phyloP scores from a whole-genome alignment of 2,329 filamentous ascomycete genomes.

The Gaeumannomyces tritici region DNA sequence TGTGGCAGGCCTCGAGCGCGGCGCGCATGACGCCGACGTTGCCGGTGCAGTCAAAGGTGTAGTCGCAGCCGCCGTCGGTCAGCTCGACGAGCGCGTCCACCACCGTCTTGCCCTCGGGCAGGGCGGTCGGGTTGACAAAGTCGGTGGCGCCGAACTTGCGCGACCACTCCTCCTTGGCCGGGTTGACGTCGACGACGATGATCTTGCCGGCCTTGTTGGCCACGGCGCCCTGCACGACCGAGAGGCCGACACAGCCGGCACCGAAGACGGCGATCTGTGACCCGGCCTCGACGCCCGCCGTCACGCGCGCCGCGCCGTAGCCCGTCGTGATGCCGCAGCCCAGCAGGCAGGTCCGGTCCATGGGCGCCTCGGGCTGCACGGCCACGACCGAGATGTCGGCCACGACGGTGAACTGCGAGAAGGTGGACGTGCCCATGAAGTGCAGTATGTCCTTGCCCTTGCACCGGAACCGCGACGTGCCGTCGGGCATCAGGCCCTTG shows the following conservation, averaged over 20 bases:
- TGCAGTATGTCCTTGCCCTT: conserved; percentile 93
- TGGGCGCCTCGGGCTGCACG: conserved; percentile 80
- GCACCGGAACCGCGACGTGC: conserved; percentile 87
- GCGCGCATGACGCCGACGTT: conserved; percentile 94
- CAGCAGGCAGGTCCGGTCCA: conserved; percentile 92
- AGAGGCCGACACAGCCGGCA: conserved; percentile 90
- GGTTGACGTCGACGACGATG: conserved; percentile 70
- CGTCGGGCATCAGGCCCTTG: conserved; percentile 93
- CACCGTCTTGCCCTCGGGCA: conserved; percentile 63
- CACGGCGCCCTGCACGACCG: conserved; percentile 88
- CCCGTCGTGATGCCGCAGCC: conserved; percentile 98
- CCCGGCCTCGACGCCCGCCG: conserved; percentile 83
- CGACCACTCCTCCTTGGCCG: conserved; percentile 82
- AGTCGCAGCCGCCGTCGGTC: conserved; percentile 96
- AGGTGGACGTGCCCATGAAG: conserved; percentile 99
- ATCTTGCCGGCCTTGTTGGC: conserved; percentile 72
- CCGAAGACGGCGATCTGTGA: conserved; percentile 89
- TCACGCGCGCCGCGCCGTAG: conserved; percentile 91
- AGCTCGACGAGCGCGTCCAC: conserved; percentile 92
- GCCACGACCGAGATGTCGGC: conserved; percentile 94
- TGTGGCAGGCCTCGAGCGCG: conserved; percentile 95
- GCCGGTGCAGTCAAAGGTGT: conserved; percentile 98
- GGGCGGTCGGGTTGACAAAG: conserved; percentile 87
- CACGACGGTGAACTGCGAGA: conserved; percentile 97
- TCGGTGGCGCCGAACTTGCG: conserved; percentile 93